These are phyloP conservation scores for Sclerotinia spermophila DNA, from an alignment of 2,329 filamentous ascomycete genomes.

Conservation along the genomic window DNA sequence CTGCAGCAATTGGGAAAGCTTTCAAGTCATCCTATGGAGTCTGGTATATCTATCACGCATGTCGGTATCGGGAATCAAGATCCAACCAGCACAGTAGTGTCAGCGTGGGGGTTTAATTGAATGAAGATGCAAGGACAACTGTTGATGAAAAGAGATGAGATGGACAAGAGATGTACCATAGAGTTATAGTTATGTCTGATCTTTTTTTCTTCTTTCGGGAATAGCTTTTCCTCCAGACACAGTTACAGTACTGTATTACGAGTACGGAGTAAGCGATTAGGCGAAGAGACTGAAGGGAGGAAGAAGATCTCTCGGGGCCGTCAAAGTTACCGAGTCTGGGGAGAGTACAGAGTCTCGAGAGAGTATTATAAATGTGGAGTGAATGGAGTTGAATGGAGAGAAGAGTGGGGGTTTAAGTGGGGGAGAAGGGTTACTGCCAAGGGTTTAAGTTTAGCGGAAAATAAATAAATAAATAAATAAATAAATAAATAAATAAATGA, in stretches of 20 bases:
- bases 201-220: too few species aligned
- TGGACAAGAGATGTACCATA: too few species aligned
- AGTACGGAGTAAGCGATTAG: neutral
- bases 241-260: too few species aligned
- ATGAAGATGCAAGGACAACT: neutral
- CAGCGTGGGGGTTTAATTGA: neutral
- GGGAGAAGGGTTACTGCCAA: neutral
- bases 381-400: neutral
- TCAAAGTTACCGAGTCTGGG: too few species aligned
- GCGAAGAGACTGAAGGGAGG: neutral
- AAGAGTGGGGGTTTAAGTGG: neutral
- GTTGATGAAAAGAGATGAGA: neutral
- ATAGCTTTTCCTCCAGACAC: neutral
- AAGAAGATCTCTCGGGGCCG: too few species aligned
- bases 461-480: too few species aligned
- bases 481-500: neutral
- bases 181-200: neutral
- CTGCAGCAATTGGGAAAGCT: neutral
- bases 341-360: neutral
- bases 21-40: neutral
- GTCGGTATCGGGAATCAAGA: neutral
- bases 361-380: neutral
- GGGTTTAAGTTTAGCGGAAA: neutral
- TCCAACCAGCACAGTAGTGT: neutral
- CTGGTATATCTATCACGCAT: neutral